phyloP scores from a whole-genome alignment of 176 grass and related monocot genomes.

The Phoenix dactylifera region DNA sequence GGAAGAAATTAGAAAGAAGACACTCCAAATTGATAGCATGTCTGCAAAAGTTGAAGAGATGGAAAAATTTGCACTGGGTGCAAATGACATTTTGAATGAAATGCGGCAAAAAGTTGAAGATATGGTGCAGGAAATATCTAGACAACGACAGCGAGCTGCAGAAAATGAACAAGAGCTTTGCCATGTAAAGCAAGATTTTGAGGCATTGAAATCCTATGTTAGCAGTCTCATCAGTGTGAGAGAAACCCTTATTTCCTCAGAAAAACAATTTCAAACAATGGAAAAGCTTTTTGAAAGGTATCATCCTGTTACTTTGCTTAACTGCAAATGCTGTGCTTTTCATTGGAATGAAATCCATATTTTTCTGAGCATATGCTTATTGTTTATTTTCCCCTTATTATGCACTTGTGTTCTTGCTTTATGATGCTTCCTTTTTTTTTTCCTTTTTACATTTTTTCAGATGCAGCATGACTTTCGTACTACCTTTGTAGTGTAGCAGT shows the following conservation, averaged over 20 bases:
- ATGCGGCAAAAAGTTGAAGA: conserved; percentile 85
- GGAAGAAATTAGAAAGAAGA: conserved; percentile 76
- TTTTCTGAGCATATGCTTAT: too few relatives aligned
- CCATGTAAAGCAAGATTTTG: conserved; percentile 86
- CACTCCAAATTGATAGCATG: conserved; percentile 70
- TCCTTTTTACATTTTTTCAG: too few relatives aligned
- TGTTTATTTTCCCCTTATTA: too few relatives aligned
- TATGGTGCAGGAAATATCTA: conserved; percentile 79
- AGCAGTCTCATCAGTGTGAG: conserved; percentile 76
- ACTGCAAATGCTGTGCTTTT: background rate
- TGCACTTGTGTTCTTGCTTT: too few relatives aligned
- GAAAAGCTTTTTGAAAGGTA: conserved; percentile 95
- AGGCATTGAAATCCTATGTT: conserved; percentile 70
- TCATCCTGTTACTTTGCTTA: too few relatives aligned
- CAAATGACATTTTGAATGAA: conserved; percentile 66
- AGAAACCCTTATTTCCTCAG: conserved; percentile 82
- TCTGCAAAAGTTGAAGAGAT: conserved; percentile 79
- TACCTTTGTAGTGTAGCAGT: too few relatives aligned
- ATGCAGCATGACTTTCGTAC: too few relatives aligned
- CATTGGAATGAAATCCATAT: background rate
- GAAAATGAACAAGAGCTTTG: conserved; percentile 84
- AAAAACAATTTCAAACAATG: conserved; percentile 75
- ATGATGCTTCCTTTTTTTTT: too few relatives aligned
- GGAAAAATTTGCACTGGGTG: conserved; percentile 74
- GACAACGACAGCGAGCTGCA: conserved; percentile 66